Evolutionary conservation across 176 grass and related monocot species (phyloP).

Genomic region (Chrysopogon serrulatus): DNA sequence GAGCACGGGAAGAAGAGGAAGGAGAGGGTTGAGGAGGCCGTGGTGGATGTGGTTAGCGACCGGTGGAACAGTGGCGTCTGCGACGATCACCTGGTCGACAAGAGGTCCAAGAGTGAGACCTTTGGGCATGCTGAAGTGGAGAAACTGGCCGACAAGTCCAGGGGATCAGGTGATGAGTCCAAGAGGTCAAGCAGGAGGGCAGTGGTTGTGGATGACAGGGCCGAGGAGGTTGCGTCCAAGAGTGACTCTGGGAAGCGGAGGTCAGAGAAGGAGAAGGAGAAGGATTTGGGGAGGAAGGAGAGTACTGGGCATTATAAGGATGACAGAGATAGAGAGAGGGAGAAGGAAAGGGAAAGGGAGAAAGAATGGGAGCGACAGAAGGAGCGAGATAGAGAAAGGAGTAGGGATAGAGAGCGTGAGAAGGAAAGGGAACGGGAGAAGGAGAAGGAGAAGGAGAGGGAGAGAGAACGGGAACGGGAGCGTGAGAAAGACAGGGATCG

Average conservation of each 20-base stretch:
- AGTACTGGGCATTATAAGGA: constrained; percentile 58
- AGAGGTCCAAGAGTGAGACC: constrained; percentile 65
- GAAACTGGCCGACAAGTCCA: constrained; percentile 60
- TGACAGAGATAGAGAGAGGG: constrained; percentile 63
- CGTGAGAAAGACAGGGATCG: constrained; percentile 34
- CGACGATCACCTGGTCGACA: constrained; percentile 60
- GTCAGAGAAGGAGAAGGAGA: constrained; percentile 49
- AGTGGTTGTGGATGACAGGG: constrained; percentile 25
- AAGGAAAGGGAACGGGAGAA: constrained; percentile 47
- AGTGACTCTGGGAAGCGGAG: constrained; percentile 45
- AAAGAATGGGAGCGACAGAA: constrained; percentile 45
- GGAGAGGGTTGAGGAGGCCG: constrained; percentile 55
- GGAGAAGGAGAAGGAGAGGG: constrained; percentile 39
- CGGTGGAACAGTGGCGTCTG: constrained; percentile 81
- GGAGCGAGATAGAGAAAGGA: constrained; percentile 45
- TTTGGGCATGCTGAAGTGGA: constrained; percentile 55
- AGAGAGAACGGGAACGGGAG: constrained; percentile 55
- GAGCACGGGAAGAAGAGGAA: constrained; percentile 93
- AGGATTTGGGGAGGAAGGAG: constrained; percentile 59
- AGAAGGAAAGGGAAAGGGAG: constrained; percentile 42
- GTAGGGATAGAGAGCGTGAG: constrained; percentile 45
- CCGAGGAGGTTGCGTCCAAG: constrained; percentile 47
- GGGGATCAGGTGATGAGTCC: constrained; percentile 52
- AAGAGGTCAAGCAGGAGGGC: constrained; percentile 60
- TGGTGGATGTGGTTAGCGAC: constrained; percentile 63